These are phyloP conservation scores for Blastobotrys ciferrii DNA, from an alignment of 1,139 yeast species.

Conservation along the genomic window DNA sequence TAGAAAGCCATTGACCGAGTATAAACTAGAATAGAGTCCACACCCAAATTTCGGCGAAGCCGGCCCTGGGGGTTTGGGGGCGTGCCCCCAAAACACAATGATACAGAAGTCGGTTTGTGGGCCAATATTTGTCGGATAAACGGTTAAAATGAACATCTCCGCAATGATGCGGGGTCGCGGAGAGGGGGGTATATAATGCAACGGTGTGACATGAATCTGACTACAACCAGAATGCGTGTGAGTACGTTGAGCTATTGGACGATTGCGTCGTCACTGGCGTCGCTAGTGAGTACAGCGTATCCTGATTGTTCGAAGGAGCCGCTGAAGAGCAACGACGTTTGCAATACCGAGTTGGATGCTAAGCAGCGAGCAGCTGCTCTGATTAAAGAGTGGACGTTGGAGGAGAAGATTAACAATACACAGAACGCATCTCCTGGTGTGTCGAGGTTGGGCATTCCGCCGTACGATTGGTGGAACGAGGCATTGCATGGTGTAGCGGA, in stretches of 20 bases:
- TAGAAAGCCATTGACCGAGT: too few relatives aligned
- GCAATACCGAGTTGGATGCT: slow-evolving; percentile 14
- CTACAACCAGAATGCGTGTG: background rate
- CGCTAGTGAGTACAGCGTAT: slow-evolving; percentile 3
- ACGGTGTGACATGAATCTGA: too few relatives aligned
- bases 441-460: slow-evolving; percentile 53
- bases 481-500: slow-evolving; percentile 52
- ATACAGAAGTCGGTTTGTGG: too few relatives aligned
- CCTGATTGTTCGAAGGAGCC: slow-evolving; percentile 20
- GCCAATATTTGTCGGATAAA: too few relatives aligned
- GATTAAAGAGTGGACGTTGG: slow-evolving; percentile 50
- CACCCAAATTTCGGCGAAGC: too few relatives aligned
- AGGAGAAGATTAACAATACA: slow-evolving; percentile 56
- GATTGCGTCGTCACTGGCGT: background rate
- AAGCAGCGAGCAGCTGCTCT: slow-evolving; percentile 49
- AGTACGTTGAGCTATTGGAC: background rate
- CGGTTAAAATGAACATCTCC: too few relatives aligned
- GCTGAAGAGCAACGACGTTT: slow-evolving; percentile 15
- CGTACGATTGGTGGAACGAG: slow-evolving; percentile 52
- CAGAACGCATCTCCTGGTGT: slow-evolving; percentile 55
- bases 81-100: too few relatives aligned
- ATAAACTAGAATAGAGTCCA: too few relatives aligned
- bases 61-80: too few relatives aligned
- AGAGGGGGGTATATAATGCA: background rate
- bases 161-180: background rate